Percentiles rank a stretch among this genome's conserved stretches.
These are phyloP conservation scores for Leucocoprinus leucothites DNA, from an alignment of 768 basidiomycete species.

Conservation along the genomic window DNA sequence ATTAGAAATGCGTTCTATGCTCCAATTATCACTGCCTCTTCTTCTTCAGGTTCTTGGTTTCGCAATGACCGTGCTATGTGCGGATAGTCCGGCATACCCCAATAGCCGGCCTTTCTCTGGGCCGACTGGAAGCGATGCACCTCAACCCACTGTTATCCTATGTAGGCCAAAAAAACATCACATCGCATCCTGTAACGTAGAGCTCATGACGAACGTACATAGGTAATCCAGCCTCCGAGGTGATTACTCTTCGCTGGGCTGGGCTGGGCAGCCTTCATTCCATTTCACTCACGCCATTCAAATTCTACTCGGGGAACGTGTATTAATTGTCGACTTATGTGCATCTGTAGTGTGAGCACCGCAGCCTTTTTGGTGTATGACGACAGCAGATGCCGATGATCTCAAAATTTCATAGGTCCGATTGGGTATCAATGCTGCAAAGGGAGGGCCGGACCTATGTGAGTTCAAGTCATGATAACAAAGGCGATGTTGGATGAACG, in stretches of 20 bases:
- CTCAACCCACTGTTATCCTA: background rate
- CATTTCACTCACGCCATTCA: background rate
- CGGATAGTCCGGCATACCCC: background rate
- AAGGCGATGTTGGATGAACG: background rate
- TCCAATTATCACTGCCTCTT: background rate
- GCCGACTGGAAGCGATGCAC: background rate
- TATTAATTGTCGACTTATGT: background rate
- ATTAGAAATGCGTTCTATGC: background rate
- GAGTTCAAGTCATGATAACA: background rate
- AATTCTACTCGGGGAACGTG: background rate
- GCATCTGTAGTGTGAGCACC: background rate
- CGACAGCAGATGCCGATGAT: background rate
- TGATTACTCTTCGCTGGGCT: background rate
- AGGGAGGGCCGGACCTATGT: slow-evolving; percentile 3
- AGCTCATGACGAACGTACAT: background rate
- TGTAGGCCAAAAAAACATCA: background rate
- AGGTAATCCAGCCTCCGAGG: background rate
- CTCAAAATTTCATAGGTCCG: background rate
- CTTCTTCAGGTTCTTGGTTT: background rate
- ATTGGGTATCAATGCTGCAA: slow-evolving; percentile 1
- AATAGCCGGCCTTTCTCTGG: background rate
- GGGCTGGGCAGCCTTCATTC: background rate
- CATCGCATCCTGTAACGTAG: background rate
- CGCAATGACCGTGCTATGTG: background rate
- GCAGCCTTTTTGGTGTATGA: background rate